Evolutionary conservation across 257 asterid genomes (phyloP), one percentile per base, ranked within the genome.

Genomic region (Nicotiana tomentosiformis): DNA sequence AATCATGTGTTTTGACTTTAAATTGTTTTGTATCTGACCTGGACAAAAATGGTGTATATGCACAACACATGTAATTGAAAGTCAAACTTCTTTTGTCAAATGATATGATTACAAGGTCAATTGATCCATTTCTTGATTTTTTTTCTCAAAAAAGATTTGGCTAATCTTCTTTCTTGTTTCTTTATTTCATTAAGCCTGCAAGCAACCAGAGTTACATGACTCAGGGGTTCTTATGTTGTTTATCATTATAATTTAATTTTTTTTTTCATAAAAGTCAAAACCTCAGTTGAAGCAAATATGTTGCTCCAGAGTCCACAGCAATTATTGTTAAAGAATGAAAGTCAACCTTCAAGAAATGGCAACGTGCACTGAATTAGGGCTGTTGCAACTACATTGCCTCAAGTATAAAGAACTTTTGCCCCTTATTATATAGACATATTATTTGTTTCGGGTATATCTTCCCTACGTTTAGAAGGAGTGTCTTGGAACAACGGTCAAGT

Each of bases 331-430:
- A 49, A 49, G 4, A n/a, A 51, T 43, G 69, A 65, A 65, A 69
- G 83, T 83, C 85, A 83, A 80, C 77, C 81, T 58, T 69, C n/a
- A 68, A 82, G 30, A 18, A 39, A 64, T 65, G 81, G 23, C 67
- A 30, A 57, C 15, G 82, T 81, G 65, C 81, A 76, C 14, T 51
- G 79, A 5, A 32, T 58, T 9, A 39, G 32, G 23, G 55, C 32
- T 35, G 26, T 37, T 18, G 77, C 77, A 68, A 68, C 77, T 16
- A 37, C 77, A 68, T 68, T 37, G 55, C 2, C 18, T 70, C 20
- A 20, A 11, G 10, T n/a, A 20, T 39, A 65, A 12, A 30, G 12
- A 20, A 37, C 10, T 26, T 64, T 26, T 6, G 64, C 10, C 64
- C 64, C 26, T 57, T 17, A n/a, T 5, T 5, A 57, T 17, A 57